A percentile compares a stretch with the other conserved stretches of the same genome.
Evolutionary conservation across 768 basidiomycete genomes (phyloP).

Genomic region (Hericium alpestre): DNA sequence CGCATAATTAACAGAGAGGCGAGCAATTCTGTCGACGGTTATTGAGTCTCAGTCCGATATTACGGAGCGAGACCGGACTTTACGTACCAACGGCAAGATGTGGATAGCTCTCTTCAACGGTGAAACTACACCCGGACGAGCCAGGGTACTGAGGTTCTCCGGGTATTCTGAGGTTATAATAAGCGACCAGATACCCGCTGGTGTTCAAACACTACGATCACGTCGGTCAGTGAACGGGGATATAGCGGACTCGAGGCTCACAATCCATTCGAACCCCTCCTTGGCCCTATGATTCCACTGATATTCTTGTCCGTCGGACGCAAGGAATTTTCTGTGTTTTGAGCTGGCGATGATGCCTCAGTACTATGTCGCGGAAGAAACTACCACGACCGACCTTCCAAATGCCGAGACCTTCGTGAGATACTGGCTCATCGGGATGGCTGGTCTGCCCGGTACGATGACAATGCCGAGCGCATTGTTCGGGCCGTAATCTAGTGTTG

Average conservation of each 20-base stretch:
- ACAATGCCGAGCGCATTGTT: constrained; percentile 43
- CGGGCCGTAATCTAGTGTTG: constrained; percentile 42
- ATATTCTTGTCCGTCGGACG: constrained; percentile 51
- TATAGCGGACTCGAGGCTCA: constrained; percentile 21
- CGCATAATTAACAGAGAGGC: constrained; percentile 56
- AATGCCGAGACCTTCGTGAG: constrained; percentile 29
- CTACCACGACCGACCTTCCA: constrained; percentile 30
- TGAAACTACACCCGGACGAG: constrained; percentile 54
- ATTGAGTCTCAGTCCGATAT: not conserved
- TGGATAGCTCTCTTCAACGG: constrained; percentile 49
- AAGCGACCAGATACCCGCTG: constrained; percentile 42
- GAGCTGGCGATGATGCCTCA: constrained; percentile 22
- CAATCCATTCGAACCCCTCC: constrained; percentile 54
- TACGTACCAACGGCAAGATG: constrained; percentile 45
- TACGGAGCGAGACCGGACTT: not conserved
- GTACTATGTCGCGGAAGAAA: constrained; percentile 3
- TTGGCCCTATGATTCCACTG: constrained; percentile 43
- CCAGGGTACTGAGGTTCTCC: constrained; percentile 38
- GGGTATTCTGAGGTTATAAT: constrained; percentile 45
- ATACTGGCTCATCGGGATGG: constrained; percentile 42
- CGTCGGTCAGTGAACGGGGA: not conserved
- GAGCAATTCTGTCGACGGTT: constrained; percentile 37
- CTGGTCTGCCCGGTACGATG: constrained; percentile 24
- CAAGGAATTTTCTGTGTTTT: constrained; percentile 40
- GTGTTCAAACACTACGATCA: constrained; percentile 42